phyloP scores from a whole-genome alignment of 202 grass and related monocot genomes.

The Eragrostis tef region DNA sequence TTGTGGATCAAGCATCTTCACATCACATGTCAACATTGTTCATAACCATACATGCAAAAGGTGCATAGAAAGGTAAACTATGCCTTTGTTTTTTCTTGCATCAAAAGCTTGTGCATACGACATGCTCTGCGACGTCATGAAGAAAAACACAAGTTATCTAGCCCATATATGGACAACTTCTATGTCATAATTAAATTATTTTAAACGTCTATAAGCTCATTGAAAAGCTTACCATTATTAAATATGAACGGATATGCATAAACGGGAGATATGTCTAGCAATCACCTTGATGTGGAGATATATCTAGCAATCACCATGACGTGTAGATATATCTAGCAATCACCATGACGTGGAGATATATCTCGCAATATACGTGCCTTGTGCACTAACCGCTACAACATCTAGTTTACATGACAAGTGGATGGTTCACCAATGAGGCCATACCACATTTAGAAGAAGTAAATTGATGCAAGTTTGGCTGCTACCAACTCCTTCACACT shows the following conservation, averaged over 20 bases:
- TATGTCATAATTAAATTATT: too few species aligned
- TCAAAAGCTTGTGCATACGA: conserved; percentile 1
- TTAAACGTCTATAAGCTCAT: background rate
- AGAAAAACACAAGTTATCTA: too few species aligned
- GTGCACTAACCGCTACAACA: background rate
- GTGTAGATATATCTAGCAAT: background rate
- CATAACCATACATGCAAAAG: background rate
- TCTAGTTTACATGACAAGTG: background rate
- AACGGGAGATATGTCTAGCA: too few species aligned
- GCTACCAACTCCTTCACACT: background rate
- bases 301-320: background rate
- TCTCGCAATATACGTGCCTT: background rate
- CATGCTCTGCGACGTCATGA: background rate
- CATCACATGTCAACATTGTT: background rate
- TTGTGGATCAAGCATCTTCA: background rate
- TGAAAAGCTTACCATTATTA: background rate
- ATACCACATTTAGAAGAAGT: background rate
- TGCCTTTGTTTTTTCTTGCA: background rate
- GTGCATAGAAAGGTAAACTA: background rate
- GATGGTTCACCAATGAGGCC: background rate
- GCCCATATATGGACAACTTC: background rate
- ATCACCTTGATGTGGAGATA: background rate
- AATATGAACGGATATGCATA: background rate
- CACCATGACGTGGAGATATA: background rate
- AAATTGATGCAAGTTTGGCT: background rate